Evolutionary conservation across 176 grass and related monocot species (phyloP).

Genomic region (Hyparrhenia diplandra): DNA sequence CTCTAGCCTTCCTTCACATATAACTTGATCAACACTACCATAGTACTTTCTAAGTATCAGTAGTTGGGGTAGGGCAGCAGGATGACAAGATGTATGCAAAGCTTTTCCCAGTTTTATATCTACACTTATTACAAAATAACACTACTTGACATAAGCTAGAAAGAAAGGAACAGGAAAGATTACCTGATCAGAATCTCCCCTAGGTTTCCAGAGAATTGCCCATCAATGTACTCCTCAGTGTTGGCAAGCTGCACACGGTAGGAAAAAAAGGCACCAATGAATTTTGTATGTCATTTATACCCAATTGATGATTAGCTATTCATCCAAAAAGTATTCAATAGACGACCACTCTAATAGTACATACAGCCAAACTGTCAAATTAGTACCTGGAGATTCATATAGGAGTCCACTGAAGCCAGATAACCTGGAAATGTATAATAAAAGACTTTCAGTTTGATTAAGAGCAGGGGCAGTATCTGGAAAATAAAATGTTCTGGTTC

Average conservation of each 20-base stretch:
- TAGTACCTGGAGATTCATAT: slow-evolving; percentile 90
- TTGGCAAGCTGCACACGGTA: slow-evolving; percentile 62
- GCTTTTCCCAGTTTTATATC: neutral
- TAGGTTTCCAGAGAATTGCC: slow-evolving; percentile 75
- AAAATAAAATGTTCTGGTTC: neutral
- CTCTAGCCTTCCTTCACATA: neutral
- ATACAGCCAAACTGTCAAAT: neutral
- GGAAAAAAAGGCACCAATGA: neutral
- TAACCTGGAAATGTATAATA: slow-evolving; percentile 44
- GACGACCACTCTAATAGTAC: neutral
- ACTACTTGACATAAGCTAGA: neutral
- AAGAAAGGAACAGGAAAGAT: neutral
- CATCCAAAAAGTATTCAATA: neutral
- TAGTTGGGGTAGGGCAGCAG: neutral
- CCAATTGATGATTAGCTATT: neutral
- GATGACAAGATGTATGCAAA: neutral
- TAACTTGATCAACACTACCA: neutral
- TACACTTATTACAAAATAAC: neutral
- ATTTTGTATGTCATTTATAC: neutral
- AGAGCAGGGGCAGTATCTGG: neutral
- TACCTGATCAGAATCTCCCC: slow-evolving; percentile 94
- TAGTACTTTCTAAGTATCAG: neutral
- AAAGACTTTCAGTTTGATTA: neutral
- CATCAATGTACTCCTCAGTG: slow-evolving; percentile 87
- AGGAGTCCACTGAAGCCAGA: slow-evolving; percentile 92